Evolutionary conservation across 2,329 filamentous ascomycete species (phyloP), one percentile per base, ranked within the genome.

Genomic region (Aspergillus sp.): DNA sequence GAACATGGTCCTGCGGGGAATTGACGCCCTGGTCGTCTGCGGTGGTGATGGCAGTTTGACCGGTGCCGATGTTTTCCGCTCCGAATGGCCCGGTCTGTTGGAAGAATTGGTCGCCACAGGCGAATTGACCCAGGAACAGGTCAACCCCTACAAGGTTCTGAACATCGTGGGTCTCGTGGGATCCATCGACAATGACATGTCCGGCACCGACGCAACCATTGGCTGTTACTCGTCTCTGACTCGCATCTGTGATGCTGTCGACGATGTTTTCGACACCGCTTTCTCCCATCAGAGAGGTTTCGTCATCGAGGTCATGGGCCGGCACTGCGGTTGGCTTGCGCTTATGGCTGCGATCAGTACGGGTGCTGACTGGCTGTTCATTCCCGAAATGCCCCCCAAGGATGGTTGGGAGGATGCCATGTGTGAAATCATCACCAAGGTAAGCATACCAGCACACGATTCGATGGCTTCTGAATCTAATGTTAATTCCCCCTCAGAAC

Each of bases 121-220:
- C 49, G 81, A 92, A 66, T 79, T 96, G 62, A 86, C 83, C 5
- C 65, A 77, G 41, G 82, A 86, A 51, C 86, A 96, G 67, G 75
- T 89, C 53, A 79, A 84, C 40, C 87, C 88, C 3, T 95, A 90
- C 79, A 81, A 82, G 65, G 85, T 94, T 64, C 83, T 99, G 66
- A 97, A 97, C 74, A 96, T 99, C 60, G 93, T 96, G 49, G 93
- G 93, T 46, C 79, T 97, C 48, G 93, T 99, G 22, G 93, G 93
- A 51, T 96, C 90, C 51, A 99, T 97, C 67, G 93, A 99, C 80
- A 99, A 97, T 68, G 93, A 99, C 68, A 87, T 99, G 73, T 94
- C 91, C 45, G 90, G 90, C 59, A 97, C 93, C 14, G 93, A 99
- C 73, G 92, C 93, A 53, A 99, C 93, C 30, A 96, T 99, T 70